Conservation (phyloP, 2,329 filamentous ascomycete genomes). For the Aurifilum marmelostoma region DNA sequence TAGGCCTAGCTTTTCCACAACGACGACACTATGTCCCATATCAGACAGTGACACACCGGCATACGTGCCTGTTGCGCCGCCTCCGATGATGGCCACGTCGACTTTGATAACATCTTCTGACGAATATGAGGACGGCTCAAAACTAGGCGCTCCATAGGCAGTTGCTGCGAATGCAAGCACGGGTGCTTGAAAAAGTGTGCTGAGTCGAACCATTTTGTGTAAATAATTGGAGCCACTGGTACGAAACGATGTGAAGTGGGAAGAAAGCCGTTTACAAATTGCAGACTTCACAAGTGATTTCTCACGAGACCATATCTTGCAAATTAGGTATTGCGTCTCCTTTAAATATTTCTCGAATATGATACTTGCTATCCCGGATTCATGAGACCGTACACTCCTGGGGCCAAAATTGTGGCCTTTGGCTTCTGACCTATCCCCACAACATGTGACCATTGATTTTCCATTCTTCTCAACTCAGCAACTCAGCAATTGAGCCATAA, state of each 20-base stretch:
- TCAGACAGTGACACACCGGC: slow-evolving; percentile 30
- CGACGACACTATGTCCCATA: slow-evolving; percentile 28
- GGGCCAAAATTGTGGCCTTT: neutral
- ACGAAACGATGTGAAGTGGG: neutral
- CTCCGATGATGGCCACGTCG: slow-evolving; percentile 32
- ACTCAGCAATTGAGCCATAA: neutral
- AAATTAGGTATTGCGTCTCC: neutral
- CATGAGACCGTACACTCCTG: neutral
- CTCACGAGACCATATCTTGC: neutral
- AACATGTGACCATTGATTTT: neutral
- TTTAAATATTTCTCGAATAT: neutral
- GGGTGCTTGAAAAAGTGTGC: neutral
- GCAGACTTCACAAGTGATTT: neutral
- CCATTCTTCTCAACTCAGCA: neutral
- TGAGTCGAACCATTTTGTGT: neutral
- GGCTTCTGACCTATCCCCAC: neutral
- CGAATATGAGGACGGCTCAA: slow-evolving; percentile 1
- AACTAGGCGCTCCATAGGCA: neutral
- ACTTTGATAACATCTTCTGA: slow-evolving; percentile 14
- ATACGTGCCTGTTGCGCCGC: slow-evolving; percentile 31
- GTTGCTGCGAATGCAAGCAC: neutral
- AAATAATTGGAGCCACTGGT: neutral
- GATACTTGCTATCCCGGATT: neutral
- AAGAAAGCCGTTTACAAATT: neutral
- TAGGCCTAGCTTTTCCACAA: slow-evolving; percentile 29